A percentile compares a stretch with the other conserved stretches of the same genome.
Evolutionary conservation across 495 filamentous ascomycete genomes (phyloP).

Genomic region (Aspergillus nidulans): DNA sequence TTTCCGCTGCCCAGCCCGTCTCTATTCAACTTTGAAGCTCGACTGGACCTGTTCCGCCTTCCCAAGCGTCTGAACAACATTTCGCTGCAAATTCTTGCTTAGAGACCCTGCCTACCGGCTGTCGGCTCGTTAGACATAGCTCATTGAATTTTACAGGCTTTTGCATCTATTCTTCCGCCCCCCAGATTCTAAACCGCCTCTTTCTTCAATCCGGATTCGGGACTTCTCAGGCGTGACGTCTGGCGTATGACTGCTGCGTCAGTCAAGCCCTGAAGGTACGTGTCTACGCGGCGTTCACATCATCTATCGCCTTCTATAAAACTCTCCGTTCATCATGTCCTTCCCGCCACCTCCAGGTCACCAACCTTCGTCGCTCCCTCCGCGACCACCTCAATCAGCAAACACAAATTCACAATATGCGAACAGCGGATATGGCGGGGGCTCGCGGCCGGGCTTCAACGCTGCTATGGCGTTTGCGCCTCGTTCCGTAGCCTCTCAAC

Average conservation of each 20-base stretch:
- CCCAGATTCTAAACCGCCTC: neutral
- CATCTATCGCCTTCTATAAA: slow-evolving; percentile 33
- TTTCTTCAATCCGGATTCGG: slow-evolving; percentile 9
- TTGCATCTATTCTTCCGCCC: neutral
- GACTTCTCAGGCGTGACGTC: slow-evolving; percentile 37
- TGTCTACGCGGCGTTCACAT: slow-evolving; percentile 36
- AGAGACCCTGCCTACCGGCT: too few species aligned
- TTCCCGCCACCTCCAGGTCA: slow-evolving; percentile 90
- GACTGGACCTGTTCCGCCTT: neutral
- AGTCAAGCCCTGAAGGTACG: slow-evolving; percentile 57
- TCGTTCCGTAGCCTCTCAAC: slow-evolving; percentile 54
- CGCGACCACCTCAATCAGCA: slow-evolving; percentile 71
- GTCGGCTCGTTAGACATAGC: too few species aligned
- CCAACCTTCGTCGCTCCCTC: slow-evolving; percentile 70
- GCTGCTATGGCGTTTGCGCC: slow-evolving; percentile 58
- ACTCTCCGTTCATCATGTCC: slow-evolving; percentile 84
- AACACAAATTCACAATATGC: slow-evolving; percentile 50
- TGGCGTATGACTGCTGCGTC: slow-evolving; percentile 36
- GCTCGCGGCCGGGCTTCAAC: slow-evolving; percentile 31
- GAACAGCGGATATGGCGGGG: slow-evolving; percentile 29
- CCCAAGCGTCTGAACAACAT: neutral
- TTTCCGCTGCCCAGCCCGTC: slow-evolving; percentile 6
- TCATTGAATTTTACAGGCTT: too few species aligned
- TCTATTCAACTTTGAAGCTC: neutral
- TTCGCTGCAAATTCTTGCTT: neutral